A percentile compares a stretch with the other conserved stretches of the same genome.
Conservation (phyloP, 345 rosid genomes). For the Bruguiera sexangula region DNA sequence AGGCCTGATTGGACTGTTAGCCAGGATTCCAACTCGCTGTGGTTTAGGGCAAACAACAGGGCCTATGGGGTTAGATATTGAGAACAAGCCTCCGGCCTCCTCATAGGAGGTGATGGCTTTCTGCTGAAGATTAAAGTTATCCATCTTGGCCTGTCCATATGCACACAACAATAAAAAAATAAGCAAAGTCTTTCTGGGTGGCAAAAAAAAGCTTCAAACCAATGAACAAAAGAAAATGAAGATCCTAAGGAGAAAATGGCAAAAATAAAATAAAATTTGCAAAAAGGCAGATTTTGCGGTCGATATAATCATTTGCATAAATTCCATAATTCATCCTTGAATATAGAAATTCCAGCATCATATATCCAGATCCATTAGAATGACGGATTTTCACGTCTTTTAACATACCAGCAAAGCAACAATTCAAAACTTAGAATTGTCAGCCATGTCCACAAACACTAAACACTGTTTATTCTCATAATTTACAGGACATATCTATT, state of each 20-base stretch:
- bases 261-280: no score
- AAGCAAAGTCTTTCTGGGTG: background rate
- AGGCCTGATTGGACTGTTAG: constrained; percentile 39
- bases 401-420: no score
- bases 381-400: no score
- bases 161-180: background rate
- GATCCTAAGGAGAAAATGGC: no score
- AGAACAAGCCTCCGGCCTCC: constrained; percentile 47
- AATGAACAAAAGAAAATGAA: no score
- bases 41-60: constrained; percentile 87
- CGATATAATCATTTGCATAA: background rate
- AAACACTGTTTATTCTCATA: no score
- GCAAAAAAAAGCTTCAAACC: no score
- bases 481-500: no score
- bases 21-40: constrained; percentile 50
- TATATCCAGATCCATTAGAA: no score
- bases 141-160: constrained; percentile 57
- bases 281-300: background rate
- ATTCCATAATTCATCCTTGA: background rate
- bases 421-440: no score
- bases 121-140: constrained; percentile 68
- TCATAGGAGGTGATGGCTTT: constrained; percentile 55
- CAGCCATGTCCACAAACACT: no score
- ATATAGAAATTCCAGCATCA: no score
- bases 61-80: constrained; percentile 48